Conservation (phyloP, 2,329 filamentous ascomycete species). For the Trichophyton verrucosum region DNA sequence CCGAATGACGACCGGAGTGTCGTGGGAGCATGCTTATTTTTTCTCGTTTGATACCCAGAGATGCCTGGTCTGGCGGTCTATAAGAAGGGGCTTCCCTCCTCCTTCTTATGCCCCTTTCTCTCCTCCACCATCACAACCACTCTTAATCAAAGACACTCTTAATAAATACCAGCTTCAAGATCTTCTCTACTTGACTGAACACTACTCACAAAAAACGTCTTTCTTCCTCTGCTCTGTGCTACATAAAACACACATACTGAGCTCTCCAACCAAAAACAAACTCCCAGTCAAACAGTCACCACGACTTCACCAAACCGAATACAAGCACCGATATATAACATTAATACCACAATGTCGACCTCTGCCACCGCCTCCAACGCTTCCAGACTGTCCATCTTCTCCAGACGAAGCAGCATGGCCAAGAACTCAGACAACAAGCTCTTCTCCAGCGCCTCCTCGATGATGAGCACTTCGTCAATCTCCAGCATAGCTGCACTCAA, state of each 20-base stretch:
- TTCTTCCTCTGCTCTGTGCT: background rate
- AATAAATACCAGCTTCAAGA: background rate
- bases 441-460: constrained; percentile 3
- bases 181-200: background rate
- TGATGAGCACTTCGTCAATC: constrained; percentile 3
- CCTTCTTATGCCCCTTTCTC: constrained; percentile 4
- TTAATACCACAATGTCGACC: background rate
- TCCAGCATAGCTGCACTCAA: constrained; percentile 9
- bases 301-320: background rate
- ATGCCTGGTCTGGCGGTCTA: background rate
- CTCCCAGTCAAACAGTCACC: background rate
- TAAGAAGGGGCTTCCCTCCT: constrained; percentile 7
- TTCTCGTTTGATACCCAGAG: background rate
- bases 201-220: background rate
- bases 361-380: background rate
- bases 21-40: background rate
- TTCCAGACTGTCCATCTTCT: background rate
- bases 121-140: background rate
- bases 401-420: background rate
- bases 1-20: background rate
- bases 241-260: background rate
- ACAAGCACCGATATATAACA: background rate
- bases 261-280: background rate
- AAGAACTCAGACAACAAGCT: background rate
- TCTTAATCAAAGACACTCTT: background rate